Conservation (phyloP, 805 yeast genomes). For the Metschnikowia borealis region DNA sequence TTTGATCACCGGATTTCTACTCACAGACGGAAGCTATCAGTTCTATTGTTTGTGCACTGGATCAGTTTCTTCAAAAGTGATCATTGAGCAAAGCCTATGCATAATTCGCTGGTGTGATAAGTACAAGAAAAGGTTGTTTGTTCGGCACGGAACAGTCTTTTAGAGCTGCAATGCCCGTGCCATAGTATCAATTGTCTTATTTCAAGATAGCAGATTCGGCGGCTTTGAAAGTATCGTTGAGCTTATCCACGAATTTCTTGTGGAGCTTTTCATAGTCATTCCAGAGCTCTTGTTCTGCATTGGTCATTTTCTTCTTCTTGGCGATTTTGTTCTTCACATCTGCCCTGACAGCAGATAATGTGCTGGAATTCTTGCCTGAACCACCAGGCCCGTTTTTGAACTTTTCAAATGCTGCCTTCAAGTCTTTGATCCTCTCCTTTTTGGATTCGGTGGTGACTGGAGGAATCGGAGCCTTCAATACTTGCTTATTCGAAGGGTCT, state of each 20-base stretch:
- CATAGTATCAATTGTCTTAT: slow-evolving; percentile 12
- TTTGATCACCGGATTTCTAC: slow-evolving; percentile 34
- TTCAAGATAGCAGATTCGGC: slow-evolving; percentile 46
- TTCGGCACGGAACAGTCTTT: slow-evolving; percentile 51
- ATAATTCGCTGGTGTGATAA: slow-evolving; percentile 74
- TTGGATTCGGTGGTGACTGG: slow-evolving; percentile 68
- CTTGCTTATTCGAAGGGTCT: slow-evolving; percentile 68
- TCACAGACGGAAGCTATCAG: slow-evolving; percentile 31
- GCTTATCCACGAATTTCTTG: slow-evolving; percentile 57
- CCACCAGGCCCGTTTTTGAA: slow-evolving; percentile 45
- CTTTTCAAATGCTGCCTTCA: slow-evolving; percentile 65
- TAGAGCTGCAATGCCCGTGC: background rate
- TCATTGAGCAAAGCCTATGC: slow-evolving; percentile 58
- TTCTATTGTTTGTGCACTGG: slow-evolving; percentile 42
- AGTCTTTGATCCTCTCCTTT: slow-evolving; percentile 50
- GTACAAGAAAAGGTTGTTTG: slow-evolving; percentile 66
- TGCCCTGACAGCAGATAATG: slow-evolving; percentile 42
- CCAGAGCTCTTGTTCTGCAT: slow-evolving; percentile 50
- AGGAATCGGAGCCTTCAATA: slow-evolving; percentile 70
- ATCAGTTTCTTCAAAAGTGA: slow-evolving; percentile 47
- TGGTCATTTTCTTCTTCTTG: slow-evolving; percentile 48
- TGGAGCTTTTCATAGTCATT: slow-evolving; percentile 65
- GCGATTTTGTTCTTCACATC: slow-evolving; percentile 52
- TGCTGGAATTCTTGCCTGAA: slow-evolving; percentile 35
- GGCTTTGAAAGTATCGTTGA: slow-evolving; percentile 37